These are phyloP conservation scores for Penicillium turbatum DNA, from an alignment of 495 filamentous ascomycete species.

Conservation along the genomic window DNA sequence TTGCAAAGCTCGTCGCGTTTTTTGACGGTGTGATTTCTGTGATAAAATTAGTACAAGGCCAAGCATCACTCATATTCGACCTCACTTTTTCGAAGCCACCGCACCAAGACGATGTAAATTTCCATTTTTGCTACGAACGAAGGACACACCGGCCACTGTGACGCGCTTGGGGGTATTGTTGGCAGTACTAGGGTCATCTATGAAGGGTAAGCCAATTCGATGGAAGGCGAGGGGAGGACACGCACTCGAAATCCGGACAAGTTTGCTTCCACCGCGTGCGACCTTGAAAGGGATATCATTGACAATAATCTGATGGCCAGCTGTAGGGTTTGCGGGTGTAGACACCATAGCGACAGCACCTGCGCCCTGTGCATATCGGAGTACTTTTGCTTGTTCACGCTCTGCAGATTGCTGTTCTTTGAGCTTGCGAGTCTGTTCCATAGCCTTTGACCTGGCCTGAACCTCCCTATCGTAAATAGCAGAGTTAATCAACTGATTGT, in stretches of 20 bases:
- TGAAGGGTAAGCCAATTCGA: conserved; percentile 42
- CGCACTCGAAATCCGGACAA: conserved; percentile 72
- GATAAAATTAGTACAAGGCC: conserved; percentile 22
- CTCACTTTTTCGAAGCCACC: conserved; percentile 43
- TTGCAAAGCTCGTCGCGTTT: conserved; percentile 81
- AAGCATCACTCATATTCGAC: background rate
- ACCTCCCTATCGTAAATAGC: conserved; percentile 74
- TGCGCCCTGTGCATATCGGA: conserved; percentile 44
- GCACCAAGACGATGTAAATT: conserved; percentile 70
- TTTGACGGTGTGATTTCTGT: conserved; percentile 46
- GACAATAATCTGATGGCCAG: conserved; percentile 63
- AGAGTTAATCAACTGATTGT: conserved; percentile 85
- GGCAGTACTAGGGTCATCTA: conserved; percentile 59
- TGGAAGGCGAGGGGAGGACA: conserved; percentile 2
- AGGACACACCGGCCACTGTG: conserved; percentile 74
- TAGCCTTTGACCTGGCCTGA: conserved; percentile 65
- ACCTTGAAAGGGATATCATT: conserved; percentile 76
- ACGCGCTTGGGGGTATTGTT: conserved; percentile 75
- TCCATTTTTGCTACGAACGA: conserved; percentile 84
- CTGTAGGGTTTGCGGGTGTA: conserved; percentile 28
- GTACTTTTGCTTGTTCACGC: conserved; percentile 56
- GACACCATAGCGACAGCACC: conserved; percentile 32
- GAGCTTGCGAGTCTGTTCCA: conserved; percentile 64
- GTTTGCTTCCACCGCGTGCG: conserved; percentile 75
- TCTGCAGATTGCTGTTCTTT: conserved; percentile 57